Conservation (phyloP, 1,284 basidiomycete species). For the Porodaedalea pini region DNA sequence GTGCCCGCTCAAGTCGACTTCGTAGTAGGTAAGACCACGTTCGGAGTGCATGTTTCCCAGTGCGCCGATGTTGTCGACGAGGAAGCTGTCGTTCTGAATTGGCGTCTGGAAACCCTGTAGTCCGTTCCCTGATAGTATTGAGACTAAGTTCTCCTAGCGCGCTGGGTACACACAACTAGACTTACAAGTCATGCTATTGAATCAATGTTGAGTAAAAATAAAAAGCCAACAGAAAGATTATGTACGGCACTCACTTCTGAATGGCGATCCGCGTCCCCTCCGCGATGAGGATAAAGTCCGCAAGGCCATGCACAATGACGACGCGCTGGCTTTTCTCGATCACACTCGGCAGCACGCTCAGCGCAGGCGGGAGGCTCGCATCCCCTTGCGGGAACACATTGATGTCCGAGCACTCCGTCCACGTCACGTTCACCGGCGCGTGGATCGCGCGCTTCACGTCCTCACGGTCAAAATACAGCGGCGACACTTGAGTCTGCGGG, state of each 20-base stretch:
- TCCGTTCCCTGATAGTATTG: constrained; percentile 48
- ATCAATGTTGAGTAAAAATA: not conserved
- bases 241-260: constrained; percentile 27
- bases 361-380: constrained; percentile 53
- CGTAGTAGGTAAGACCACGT: constrained; percentile 61
- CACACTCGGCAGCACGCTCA: constrained; percentile 65
- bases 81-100: constrained; percentile 59
- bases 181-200: constrained; percentile 64
- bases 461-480: constrained; percentile 61
- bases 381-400: constrained; percentile 60
- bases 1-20: constrained; percentile 65
- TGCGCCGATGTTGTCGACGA: constrained; percentile 65
- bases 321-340: constrained; percentile 71
- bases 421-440: constrained; percentile 57
- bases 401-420: constrained; percentile 60
- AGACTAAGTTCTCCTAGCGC: not conserved
- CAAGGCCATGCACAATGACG: constrained; percentile 69
- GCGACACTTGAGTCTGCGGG: constrained; percentile 39
- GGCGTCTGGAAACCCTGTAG: constrained; percentile 70
- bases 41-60: constrained; percentile 62
- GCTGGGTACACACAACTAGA: constrained; percentile 10
- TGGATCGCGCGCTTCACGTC: constrained; percentile 75
- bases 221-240: not conserved
- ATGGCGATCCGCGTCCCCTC: constrained; percentile 47
- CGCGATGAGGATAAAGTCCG: constrained; percentile 67